Base-by-base conservation (phyloP, 2,329 filamentous ascomycete genomes). In the Pyrenochaeta sp. region DNA sequence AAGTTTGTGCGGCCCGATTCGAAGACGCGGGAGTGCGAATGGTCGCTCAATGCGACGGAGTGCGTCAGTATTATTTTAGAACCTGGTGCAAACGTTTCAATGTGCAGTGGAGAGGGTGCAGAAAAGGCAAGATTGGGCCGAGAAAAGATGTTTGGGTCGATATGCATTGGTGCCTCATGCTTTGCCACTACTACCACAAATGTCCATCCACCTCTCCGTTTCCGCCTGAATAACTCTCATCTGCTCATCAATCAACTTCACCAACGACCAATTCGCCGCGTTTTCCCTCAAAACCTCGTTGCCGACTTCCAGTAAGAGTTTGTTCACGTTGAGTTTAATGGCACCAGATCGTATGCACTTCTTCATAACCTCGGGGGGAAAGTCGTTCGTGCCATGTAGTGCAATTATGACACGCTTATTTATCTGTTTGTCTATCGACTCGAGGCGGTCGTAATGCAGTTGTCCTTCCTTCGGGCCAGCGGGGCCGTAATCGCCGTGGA, bases 401-500 rank as follows among this genome's bases (percentile, higher is more conserved):
- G 83, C 84, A 71, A 78, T 80, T 62, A 74, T 57, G 0, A 83
- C 82, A 17, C 79, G 75, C 1, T 75, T 75, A 1, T 72, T 70
- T 57, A 60, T 69, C 54, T 69, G 70, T 55, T 66, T 64, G 46
- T 67, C 49, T 23, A 74, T 73, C 1, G 59, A 50, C 18, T 68
- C 65, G 12, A 74, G 63, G 11, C 68, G 65, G 30, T 69, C 68
- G 43, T 67, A 73, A 42, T 73, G 68, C 1, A 77, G 54, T 47
- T 72, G 68, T 2, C 69, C 66, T 23, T 66, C 62, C 31, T 63
- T 63, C 0, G 73, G 74, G 0, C 88, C 88, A 2, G 83, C 69
- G 0, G 85, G 82, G 0, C 88, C 88, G 72, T 92, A 92, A 66
- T 87, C 84, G 40, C 89, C 89, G 75, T 92, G 89, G 29, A 91